phyloP scores from a whole-genome alignment of 441 rosid species.

The Populus hybrid region DNA sequence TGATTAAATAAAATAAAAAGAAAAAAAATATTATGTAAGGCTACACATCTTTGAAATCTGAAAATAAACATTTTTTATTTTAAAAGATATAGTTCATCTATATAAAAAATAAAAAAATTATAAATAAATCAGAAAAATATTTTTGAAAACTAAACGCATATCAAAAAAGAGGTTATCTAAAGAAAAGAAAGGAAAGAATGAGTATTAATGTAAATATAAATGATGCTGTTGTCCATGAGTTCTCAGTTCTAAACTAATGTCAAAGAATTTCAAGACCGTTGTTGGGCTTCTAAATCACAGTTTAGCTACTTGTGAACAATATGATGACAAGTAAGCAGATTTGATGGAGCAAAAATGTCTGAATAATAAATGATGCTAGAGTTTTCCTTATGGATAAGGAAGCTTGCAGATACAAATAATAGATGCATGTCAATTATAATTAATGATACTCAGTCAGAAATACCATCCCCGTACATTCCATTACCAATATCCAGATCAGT shows the following conservation, averaged over 20 bases:
- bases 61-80: no score
- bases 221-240: background rate
- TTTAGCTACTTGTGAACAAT: background rate
- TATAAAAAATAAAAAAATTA: no score
- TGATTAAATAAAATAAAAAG: no score
- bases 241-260: background rate
- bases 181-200: no score
- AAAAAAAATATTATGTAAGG: no score
- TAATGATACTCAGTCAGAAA: slow-evolving; percentile 41
- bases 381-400: background rate
- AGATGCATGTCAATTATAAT: background rate
- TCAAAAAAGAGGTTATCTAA: no score
- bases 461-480: slow-evolving; percentile 45
- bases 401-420: background rate
- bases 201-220: no score
- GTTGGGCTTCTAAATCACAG: background rate
- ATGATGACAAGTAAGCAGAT: background rate
- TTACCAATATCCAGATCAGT: slow-evolving; percentile 52
- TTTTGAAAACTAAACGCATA: no score
- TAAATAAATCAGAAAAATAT: no score
- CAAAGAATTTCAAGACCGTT: background rate
- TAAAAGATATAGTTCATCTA: no score
- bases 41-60: no score
- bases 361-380: background rate
- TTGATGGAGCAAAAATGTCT: background rate